Evolutionary conservation across 345 rosid species (phyloP).

Genomic region (Nephelium lappaceum): DNA sequence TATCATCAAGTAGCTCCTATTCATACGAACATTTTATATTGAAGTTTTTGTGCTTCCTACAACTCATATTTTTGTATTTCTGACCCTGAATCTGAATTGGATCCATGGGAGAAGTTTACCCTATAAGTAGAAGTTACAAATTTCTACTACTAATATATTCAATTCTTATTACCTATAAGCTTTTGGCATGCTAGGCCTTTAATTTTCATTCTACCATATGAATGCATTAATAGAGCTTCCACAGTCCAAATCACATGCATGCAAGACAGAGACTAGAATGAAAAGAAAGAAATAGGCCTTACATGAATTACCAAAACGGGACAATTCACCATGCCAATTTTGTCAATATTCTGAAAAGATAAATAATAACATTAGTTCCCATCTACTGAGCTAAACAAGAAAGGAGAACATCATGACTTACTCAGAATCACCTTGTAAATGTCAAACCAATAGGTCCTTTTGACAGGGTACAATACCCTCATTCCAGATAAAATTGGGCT

Average conservation of each 20-base stretch:
- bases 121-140: background rate
- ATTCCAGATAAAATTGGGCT: conserved; percentile 92
- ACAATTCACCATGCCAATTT: conserved; percentile 73
- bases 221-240: background rate
- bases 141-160: background rate
- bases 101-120: background rate
- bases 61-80: background rate
- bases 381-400: conserved; percentile 13
- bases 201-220: background rate
- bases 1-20: background rate
- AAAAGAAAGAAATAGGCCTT: conserved; percentile 37
- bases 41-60: background rate
- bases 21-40: background rate
- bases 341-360: conserved; percentile 80
- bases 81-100: background rate
- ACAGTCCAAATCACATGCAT: background rate
- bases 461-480: conserved; percentile 92
- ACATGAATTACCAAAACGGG: conserved; percentile 89
- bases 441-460: conserved; percentile 94
- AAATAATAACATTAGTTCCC: background rate
- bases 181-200: background rate
- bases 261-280: background rate
- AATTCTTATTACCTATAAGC: background rate
- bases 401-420: conserved; percentile 2
- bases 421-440: conserved; percentile 72